Conservation (phyloP, 768 basidiomycete genomes). For the Suillus fuscotomentosus region DNA sequence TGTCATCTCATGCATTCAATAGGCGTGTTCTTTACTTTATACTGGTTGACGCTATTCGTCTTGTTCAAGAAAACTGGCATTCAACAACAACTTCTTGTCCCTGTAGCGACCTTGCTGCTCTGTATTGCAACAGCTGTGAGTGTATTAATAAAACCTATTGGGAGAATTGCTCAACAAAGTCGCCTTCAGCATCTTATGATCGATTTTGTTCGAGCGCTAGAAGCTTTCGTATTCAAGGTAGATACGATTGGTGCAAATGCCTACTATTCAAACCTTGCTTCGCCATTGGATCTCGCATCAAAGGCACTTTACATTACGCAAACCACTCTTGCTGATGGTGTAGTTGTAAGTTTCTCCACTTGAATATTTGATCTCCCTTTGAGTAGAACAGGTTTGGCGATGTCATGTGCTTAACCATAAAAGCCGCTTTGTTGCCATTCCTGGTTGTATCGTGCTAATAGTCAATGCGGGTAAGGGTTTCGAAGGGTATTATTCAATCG, state of each 20-base stretch:
- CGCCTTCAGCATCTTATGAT: not conserved
- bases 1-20: not conserved
- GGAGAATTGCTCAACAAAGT: not conserved
- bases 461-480: not conserved
- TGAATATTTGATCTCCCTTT: not conserved
- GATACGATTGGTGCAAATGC: not conserved
- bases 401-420: not conserved
- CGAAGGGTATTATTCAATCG: not conserved
- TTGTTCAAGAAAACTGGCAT: not conserved
- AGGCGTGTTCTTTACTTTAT: slow-evolving; percentile 1
- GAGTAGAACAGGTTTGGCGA: not conserved
- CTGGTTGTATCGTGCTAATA: not conserved
- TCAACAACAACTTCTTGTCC: not conserved
- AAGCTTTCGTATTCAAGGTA: not conserved
- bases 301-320: not conserved
- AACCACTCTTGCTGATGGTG: not conserved
- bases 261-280: slow-evolving; percentile 1
- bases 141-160: not conserved
- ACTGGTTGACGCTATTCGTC: not conserved
- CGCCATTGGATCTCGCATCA: not conserved
- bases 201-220: not conserved
- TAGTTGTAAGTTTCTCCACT: not conserved
- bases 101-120: not conserved
- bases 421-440: not conserved
- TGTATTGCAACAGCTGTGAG: slow-evolving; percentile 1